These are phyloP conservation scores for Fallopia convolvulus DNA, from an alignment of 148 eudicot genomes.

Conservation along the genomic window DNA sequence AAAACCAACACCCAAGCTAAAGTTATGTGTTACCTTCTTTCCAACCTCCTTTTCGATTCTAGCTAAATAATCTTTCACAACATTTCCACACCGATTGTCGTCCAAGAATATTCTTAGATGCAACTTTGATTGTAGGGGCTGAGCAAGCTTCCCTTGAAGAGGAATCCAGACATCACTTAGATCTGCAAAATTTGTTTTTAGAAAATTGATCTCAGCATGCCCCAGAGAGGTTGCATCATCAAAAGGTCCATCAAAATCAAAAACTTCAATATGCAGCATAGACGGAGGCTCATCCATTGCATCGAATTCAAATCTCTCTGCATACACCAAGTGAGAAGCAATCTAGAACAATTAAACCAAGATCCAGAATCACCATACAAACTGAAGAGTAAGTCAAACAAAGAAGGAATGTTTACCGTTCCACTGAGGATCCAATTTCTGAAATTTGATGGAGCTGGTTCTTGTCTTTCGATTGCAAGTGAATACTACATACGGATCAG, in stretches of 20 bases:
- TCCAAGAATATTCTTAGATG: slow-evolving; percentile 84
- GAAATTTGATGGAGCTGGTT: slow-evolving; percentile 96
- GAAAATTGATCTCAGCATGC: slow-evolving; percentile 76
- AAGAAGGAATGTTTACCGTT: slow-evolving; percentile 42
- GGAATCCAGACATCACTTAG: slow-evolving; percentile 86
- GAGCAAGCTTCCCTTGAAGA: slow-evolving; percentile 89
- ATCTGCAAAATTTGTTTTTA: slow-evolving; percentile 70
- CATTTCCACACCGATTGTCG: slow-evolving; percentile 63
- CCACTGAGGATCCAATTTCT: slow-evolving; percentile 87
- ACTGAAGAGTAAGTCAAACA: neutral
- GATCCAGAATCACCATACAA: neutral
- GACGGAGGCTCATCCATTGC: slow-evolving; percentile 99
- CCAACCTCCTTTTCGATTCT: slow-evolving; percentile 97
- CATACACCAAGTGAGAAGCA: slow-evolving; percentile 17
- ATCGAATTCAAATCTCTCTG: slow-evolving; percentile 98
- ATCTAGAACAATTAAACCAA: neutral
- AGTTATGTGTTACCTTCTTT: slow-evolving; percentile 65
- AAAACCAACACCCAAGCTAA: neutral
- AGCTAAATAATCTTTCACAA: slow-evolving; percentile 63
- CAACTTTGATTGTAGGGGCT: slow-evolving; percentile 85
- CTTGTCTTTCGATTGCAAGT: slow-evolving; percentile 82
- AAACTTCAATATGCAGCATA: slow-evolving; percentile 79
- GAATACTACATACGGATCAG: slow-evolving; percentile 93
- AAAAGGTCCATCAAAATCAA: slow-evolving; percentile 97
- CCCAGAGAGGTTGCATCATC: slow-evolving; percentile 91